Percentiles rank a stretch among this genome's conserved stretches.
Conservation (phyloP, 768 basidiomycete genomes). For the Termitomyces sp. region DNA sequence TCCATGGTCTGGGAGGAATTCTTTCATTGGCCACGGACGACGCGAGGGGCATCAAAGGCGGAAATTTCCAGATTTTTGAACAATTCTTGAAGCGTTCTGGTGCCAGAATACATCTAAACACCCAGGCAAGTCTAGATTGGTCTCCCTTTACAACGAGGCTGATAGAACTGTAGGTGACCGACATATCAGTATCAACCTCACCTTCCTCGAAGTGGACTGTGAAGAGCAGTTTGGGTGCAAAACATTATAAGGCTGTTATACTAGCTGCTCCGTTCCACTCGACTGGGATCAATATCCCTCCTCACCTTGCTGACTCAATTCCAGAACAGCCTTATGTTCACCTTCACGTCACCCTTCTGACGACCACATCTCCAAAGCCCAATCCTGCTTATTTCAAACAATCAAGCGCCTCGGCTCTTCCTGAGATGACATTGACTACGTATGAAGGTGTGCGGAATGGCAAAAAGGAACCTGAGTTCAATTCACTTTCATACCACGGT, state of each 20-base stretch:
- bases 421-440: conserved; percentile 72
- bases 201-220: conserved; percentile 51
- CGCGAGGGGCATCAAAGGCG: conserved; percentile 66
- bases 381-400: conserved; percentile 71
- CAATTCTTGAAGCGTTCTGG: conserved; percentile 68
- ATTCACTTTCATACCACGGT: conserved; percentile 81
- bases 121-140: conserved; percentile 43
- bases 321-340: conserved; percentile 74
- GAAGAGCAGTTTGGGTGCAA: conserved; percentile 40
- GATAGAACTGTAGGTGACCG: conserved; percentile 40
- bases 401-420: conserved; percentile 37
- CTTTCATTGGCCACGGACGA: conserved; percentile 69
- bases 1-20: conserved; percentile 77
- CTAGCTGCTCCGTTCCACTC: conserved; percentile 85
- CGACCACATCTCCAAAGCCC: conserved; percentile 64
- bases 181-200: conserved; percentile 42
- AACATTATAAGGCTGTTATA: conserved; percentile 70
- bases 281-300: conserved; percentile 52
- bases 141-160: not conserved
- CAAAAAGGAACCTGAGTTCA: conserved; percentile 72
- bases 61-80: conserved; percentile 85
- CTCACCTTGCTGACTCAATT: conserved; percentile 46
- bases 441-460: conserved; percentile 54
- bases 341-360: conserved; percentile 85
- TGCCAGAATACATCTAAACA: conserved; percentile 69